A percentile compares a stretch with the other conserved stretches of the same genome.
These are phyloP conservation scores for Botrytis elliptica DNA, from an alignment of 2,329 filamentous ascomycete species.

Conservation along the genomic window DNA sequence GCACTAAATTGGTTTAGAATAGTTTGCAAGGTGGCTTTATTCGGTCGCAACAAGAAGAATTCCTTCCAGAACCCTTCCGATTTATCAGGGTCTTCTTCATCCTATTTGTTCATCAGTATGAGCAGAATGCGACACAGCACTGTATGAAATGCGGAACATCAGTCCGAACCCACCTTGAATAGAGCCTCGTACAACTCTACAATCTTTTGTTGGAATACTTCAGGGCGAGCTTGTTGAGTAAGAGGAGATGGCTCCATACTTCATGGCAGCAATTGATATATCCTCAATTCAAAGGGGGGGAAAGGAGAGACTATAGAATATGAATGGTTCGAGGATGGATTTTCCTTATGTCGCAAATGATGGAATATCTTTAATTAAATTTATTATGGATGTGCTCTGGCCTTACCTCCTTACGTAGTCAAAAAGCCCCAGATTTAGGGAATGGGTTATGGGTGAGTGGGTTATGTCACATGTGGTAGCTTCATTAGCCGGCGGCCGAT, in stretches of 20 bases:
- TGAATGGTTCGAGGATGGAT: not conserved
- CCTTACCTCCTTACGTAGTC: constrained; percentile 3
- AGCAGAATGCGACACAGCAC: not conserved
- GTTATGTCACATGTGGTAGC: not conserved
- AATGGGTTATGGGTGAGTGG: not conserved
- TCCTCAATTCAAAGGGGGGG: not conserved
- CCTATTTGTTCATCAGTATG: constrained; percentile 44
- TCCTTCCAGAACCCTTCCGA: constrained; percentile 94
- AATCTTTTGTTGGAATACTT: constrained; percentile 92
- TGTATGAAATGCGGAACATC: constrained; percentile 14
- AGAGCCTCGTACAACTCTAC: constrained; percentile 83
- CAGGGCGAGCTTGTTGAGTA: constrained; percentile 85
- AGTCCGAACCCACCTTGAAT: constrained; percentile 61
- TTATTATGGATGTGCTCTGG: constrained; percentile 9
- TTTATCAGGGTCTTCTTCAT: constrained; percentile 65
- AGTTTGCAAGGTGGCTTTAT: constrained; percentile 64
- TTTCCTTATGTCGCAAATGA: constrained; percentile 10
- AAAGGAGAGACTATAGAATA: not conserved
- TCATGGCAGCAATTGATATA: constrained; percentile 33
- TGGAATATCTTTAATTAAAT: not conserved
- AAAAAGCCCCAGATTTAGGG: constrained; percentile 6
- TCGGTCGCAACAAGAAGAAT: constrained; percentile 87
- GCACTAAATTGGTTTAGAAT: constrained; percentile 70
- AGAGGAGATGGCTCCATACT: constrained; percentile 87
- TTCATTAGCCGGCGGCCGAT: constrained; percentile 14